Evolutionary conservation across 495 filamentous ascomycete genomes (phyloP), one percentile per base, ranked within the genome.

Genomic region (Hyaloscypha hepaticicola): DNA sequence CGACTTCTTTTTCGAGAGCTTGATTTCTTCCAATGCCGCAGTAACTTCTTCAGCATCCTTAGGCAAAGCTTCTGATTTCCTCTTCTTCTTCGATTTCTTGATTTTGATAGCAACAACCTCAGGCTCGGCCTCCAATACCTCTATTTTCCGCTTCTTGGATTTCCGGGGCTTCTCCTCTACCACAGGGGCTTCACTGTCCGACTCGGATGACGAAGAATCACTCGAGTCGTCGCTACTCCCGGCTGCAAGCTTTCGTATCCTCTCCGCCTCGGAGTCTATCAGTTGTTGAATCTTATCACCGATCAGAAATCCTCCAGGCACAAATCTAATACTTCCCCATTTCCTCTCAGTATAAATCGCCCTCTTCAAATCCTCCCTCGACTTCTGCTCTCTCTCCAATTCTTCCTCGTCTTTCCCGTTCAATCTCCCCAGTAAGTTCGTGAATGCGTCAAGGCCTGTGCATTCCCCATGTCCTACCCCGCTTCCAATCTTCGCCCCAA

Each of bases 381-480:
- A 80, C 60, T 81, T 77, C 74, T 85, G 78, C 70, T 96, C 89
- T 64, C 83, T 78, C 72, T 86, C 79, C 58, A 94, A 73, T 60
- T 84, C 80, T 27, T 76, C 82, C 62, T 91, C 89, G 45, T 81
- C 85, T 74, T 92, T 96, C 25, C 94, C 94, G 75, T 97, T 99
- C 52, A 99, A 77, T 55, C 94, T 81, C 53, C 95, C 93, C 22
- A 99, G 80, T 1, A 99, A 74, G 63, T 87, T 87, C 71, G 93
- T 90, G 67, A 97, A 92, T 3, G 83, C 88, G 69, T 92, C 88
- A 14, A 97, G 81, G 0, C 93, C 95, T 22, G 88, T 88, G 61
- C 89, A 91, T 65, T 92, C 88, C 58, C 89, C 85, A 55, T 80
- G 78, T n/a, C 77, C 72, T 27, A 74, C 69, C 57, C 85, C 85